These are phyloP conservation scores for Singerocomus inundabilis DNA, from an alignment of 1,284 basidiomycete genomes.

Conservation along the genomic window DNA sequence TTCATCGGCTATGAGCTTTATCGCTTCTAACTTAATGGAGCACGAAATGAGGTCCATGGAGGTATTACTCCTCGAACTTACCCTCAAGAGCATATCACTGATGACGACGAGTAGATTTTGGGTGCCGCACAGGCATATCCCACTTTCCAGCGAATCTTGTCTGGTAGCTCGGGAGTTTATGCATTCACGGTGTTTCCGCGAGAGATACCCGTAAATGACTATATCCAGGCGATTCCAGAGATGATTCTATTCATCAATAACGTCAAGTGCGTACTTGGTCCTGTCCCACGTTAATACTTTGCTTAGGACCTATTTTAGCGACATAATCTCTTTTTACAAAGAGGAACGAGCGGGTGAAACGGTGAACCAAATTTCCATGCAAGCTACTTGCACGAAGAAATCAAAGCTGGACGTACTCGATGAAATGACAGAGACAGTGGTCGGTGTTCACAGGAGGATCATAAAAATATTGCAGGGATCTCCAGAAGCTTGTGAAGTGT, in stretches of 20 bases:
- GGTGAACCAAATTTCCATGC: slow-evolving; percentile 33
- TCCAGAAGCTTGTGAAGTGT: slow-evolving; percentile 16
- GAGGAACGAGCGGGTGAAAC: slow-evolving; percentile 34
- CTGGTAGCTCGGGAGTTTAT: slow-evolving; percentile 31
- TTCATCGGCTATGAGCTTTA: slow-evolving; percentile 27
- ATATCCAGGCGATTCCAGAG: too few relatives aligned
- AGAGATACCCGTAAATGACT: slow-evolving; percentile 26
- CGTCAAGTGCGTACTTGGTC: slow-evolving; percentile 30
- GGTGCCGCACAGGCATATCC: slow-evolving; percentile 26
- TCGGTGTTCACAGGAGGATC: slow-evolving; percentile 13
- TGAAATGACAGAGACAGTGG: slow-evolving; percentile 25
- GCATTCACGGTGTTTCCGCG: slow-evolving; percentile 32
- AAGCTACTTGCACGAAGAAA: slow-evolving; percentile 22
- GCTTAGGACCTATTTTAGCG: slow-evolving; percentile 24
- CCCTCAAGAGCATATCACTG: background rate
- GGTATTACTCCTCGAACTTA: background rate
- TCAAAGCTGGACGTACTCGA: slow-evolving; percentile 27
- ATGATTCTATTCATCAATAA: slow-evolving; percentile 31
- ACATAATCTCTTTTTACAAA: slow-evolving; percentile 42
- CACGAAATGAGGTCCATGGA: slow-evolving; percentile 27
- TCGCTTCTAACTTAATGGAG: slow-evolving; percentile 32
- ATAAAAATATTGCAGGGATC: slow-evolving; percentile 18
- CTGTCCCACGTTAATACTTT: background rate
- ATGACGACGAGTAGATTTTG: slow-evolving; percentile 15
- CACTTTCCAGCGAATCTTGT: slow-evolving; percentile 30